Evolutionary conservation across 1,139 yeast genomes (phyloP), one percentile per base, ranked within the genome.

Genomic region (Arxiozyma telluris): DNA sequence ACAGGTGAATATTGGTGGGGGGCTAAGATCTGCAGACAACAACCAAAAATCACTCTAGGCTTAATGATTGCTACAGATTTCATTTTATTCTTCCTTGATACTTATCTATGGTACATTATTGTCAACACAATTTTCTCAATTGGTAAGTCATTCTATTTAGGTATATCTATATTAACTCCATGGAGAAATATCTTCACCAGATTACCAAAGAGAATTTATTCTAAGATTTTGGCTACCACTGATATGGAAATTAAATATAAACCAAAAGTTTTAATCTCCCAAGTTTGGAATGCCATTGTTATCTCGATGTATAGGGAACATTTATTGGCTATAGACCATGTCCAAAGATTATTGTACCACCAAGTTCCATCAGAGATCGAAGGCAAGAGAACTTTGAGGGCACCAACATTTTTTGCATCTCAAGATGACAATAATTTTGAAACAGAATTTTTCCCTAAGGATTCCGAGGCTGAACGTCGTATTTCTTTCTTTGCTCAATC

Each of bases 241-340:
- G 98, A 93, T 72, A 93, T 93, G 98, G 98, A 93, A 76, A 89
- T 93, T 70, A 93, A 93, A 77, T 93, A 93, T 77, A 93, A 93
- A 75, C 98, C 98, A 64, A 93, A 93, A 82, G 98, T 93, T 62
- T 80, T 93, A 71, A 91, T 93, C 68, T 90, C 98, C 49, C 98
- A 93, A 77, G 91, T 93, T 66, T 93, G 98, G 98, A 93, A 93
- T 72, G 98, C 98, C 54, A 87, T 91, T 73, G 95, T 91, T 65
- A 91, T 91, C 66, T 90, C 97, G 59, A 91, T 91, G 97, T 91
- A 91, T 83, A 88, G 98, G 77, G 98, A 91, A 75, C 98, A 91
- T 72, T 78, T 93, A 73, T 77, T 93, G 64, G 98, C 98, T 44
- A 91, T 93, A 73, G 98, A 93, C 72, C 98, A 93, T 70, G 98